phyloP scores from a whole-genome alignment of 495 filamentous ascomycete species.

The Penicillium manginii region DNA sequence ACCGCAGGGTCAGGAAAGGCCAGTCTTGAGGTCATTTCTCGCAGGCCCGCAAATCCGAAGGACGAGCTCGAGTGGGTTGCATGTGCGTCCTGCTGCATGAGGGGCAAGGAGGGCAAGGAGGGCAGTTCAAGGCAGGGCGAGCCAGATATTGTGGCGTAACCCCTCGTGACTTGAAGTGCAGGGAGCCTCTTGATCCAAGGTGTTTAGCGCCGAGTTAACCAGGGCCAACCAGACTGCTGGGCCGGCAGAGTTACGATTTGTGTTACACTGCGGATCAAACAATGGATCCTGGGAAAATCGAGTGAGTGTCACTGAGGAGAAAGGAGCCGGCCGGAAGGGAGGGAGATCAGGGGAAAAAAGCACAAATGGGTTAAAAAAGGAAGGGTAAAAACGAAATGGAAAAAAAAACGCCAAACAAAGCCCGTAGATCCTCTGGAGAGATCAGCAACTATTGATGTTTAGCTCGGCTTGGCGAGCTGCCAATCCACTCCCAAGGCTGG shows the following conservation, averaged over 20 bases:
- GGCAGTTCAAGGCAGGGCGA: neutral
- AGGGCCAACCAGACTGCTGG: slow-evolving; percentile 24
- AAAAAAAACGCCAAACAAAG: slow-evolving; percentile 26
- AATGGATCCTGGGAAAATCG: slow-evolving; percentile 12
- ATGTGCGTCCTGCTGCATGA: slow-evolving; percentile 6
- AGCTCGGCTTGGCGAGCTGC: slow-evolving; percentile 42
- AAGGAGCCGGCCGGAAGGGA: neutral
- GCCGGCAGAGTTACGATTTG: slow-evolving; percentile 6
- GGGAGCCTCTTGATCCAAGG: slow-evolving; percentile 26
- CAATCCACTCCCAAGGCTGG: slow-evolving; percentile 2
- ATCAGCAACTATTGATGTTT: slow-evolving; percentile 54
- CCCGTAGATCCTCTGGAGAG: slow-evolving; percentile 39
- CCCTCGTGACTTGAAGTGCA: slow-evolving; percentile 34
- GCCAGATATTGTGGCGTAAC: slow-evolving; percentile 6
- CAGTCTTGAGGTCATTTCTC: neutral
- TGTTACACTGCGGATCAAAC: slow-evolving; percentile 16
- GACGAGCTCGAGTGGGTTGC: slow-evolving; percentile 6
- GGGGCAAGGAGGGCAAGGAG: neutral
- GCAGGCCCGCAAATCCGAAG: neutral
- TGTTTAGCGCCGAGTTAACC: slow-evolving; percentile 29
- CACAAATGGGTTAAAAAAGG: neutral
- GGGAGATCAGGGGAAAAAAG: neutral
- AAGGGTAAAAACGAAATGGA: neutral
- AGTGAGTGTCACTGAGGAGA: slow-evolving; percentile 1
- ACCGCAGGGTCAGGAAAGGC: neutral